Evolutionary conservation across 148 eudicot genomes (phyloP), one percentile per base, ranked within the genome.

Genomic region (Mesembryanthemum crystallinum): DNA sequence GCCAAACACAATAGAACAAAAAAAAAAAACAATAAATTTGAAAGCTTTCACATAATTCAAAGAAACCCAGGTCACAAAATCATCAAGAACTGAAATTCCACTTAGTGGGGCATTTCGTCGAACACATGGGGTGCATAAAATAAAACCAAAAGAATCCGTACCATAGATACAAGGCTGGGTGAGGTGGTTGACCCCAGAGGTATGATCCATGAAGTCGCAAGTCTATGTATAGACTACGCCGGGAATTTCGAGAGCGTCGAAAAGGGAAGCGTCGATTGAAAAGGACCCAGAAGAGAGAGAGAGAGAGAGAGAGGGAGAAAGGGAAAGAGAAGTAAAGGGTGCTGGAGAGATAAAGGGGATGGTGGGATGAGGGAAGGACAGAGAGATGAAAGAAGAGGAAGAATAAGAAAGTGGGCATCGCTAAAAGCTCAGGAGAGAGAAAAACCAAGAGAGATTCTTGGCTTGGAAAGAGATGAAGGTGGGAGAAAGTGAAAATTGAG

Each of bases 101-200:
- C 6, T 35, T 6, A 35, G 39, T 35, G 39, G 65, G 23, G 54
- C 82, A 85, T 82, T 82, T 81, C 12, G 55, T 83, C 81, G 75
- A 83, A 78, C 84, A 79, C 6, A 57, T 60, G 23, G 54, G 18
- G 25, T 45, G 77, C 78, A 76, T 61, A 37, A 27, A 32, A 30
- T 1, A 25, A 20, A 54, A 24, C 58, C 24, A 23, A 11, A 25
- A 68, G 18, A 63, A 62, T 0, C n/a, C 60, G 64, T 87, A 90
- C 91, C 92, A 74, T 86, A 88, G 75, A 89, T 85, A 75, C 92
- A 90, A 73, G 89, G 93, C 61, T 89, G 91, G 61, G 93, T 81
- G 72, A 85, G 80, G 74, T 88, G 91, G 71, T 87, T 89, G 75
- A 88, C 76, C 73, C 75, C 80, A 27, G 92, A 84, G 65, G 94